Conservation (phyloP, 2,329 filamentous ascomycete genomes). For the Dendryphion nanum region DNA sequence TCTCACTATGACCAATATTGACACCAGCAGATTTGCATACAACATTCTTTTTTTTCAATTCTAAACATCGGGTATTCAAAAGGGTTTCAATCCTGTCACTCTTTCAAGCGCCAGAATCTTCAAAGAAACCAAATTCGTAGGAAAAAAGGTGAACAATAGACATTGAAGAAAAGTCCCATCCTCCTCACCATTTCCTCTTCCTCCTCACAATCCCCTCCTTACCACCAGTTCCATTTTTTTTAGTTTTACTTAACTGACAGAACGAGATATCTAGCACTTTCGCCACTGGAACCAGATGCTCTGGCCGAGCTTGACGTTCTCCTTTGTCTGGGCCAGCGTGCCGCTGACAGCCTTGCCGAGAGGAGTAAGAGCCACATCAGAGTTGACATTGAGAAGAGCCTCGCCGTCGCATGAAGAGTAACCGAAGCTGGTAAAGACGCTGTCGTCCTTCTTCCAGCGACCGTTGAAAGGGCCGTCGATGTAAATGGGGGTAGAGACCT, state of each 20-base stretch:
- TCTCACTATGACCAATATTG: too few relatives aligned
- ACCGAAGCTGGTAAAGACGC: conserved; percentile 20
- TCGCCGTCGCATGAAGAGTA: conserved; percentile 32
- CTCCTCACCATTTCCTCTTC: too few relatives aligned
- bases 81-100: too few relatives aligned
- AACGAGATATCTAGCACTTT: conserved; percentile 25
- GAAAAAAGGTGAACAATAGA: too few relatives aligned
- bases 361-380: conserved; percentile 29
- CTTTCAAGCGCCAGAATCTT: too few relatives aligned
- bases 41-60: too few relatives aligned
- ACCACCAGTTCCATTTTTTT: background rate
- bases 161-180: too few relatives aligned
- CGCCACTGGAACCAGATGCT: conserved; percentile 32
- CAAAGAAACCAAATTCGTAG: too few relatives aligned
- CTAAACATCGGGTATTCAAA: too few relatives aligned
- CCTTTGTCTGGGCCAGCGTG: conserved; percentile 23
- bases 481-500: conserved; percentile 4
- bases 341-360: conserved; percentile 18
- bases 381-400: conserved; percentile 30
- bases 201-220: background rate
- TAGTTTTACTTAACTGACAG: too few relatives aligned
- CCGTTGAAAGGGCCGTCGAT: conserved; percentile 43
- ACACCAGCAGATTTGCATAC: too few relatives aligned
- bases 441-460: conserved; percentile 48
- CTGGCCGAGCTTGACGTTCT: conserved; percentile 24